Base-by-base conservation (phyloP, 108 stramenopile species). In the Hondaea fermentalgiana region DNA sequence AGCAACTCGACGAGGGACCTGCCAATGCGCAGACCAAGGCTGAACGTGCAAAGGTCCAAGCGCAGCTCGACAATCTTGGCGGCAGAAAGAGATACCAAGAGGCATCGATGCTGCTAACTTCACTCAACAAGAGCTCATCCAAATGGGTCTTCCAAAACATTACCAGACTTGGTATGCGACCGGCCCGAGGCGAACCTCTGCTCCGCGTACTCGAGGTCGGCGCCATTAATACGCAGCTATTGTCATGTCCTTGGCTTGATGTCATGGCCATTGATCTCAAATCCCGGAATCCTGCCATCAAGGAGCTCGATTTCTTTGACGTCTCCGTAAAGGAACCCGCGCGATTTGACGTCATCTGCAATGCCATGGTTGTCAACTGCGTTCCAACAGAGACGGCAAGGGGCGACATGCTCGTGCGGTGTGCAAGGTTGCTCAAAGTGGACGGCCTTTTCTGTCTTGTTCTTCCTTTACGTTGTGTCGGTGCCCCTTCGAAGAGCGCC, bases 361-460 rank as follows among this genome's bases (percentile, higher is more conserved):
- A 97, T 83, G 95, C 95, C n/a, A 97, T 98, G 97, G 98, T 98
- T 10, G 90, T 98, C 42, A 98, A 98, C 76, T 98, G 96, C 90
- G 96, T 98, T 44, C 95, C 96, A 3, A 95, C 93, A 43, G 91
- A 96, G 4, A 89, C 87, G 5, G 93, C 93, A 69, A 92, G 98
- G 8, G 98, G 98, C 8, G 88, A 91, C 60, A 97, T 97, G 98
- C 91, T 97, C 60, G 76, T 83, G 76, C 76, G 76, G 16, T 83
- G 76, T 23, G 51, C 51, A 6, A 43, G 76, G 16, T 12, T 83
- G 6, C 51, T 83, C 49, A 47, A 53, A 83, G 23, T 0, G 51
- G 51, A 23, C 76, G 76, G 76, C 51, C 28, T 83, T 3, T 83
- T 83, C 25, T 53, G 49, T 45, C 25, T 83, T 12, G 76, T 83